These are phyloP conservation scores for Litchi chinensis DNA, from an alignment of 345 rosid genomes.

Conservation along the genomic window DNA sequence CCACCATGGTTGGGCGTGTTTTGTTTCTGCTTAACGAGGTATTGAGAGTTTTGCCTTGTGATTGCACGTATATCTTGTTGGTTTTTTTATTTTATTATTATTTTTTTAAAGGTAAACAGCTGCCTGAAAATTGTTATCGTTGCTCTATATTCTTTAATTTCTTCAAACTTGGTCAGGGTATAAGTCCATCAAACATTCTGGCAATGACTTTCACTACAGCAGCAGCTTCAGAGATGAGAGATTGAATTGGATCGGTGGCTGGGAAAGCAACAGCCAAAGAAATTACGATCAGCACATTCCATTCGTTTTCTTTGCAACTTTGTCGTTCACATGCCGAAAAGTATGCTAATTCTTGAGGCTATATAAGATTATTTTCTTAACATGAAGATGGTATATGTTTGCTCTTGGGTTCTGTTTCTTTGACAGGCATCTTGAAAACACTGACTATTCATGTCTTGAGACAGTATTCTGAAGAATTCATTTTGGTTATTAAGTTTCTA, in stretches of 20 bases:
- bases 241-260: slow-evolving; percentile 70
- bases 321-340: slow-evolving; percentile 94
- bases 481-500: background rate
- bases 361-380: background rate
- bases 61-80: slow-evolving; percentile 5
- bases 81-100: background rate
- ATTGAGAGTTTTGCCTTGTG: slow-evolving; percentile 20
- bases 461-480: background rate
- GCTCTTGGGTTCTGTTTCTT: slow-evolving; percentile 16
- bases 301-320: slow-evolving; percentile 90
- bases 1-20: slow-evolving; percentile 97
- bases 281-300: slow-evolving; percentile 87
- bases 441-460: background rate
- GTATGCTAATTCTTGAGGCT: slow-evolving; percentile 43
- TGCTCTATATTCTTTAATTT: slow-evolving; percentile 1
- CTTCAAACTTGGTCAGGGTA: slow-evolving; percentile 54
- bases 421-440: background rate
- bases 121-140: slow-evolving; percentile 7
- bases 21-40: slow-evolving; percentile 76
- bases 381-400: background rate
- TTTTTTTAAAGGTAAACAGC: background rate
- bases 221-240: slow-evolving; percentile 95
- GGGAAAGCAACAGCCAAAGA: slow-evolving; percentile 86
- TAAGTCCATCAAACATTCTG: slow-evolving; percentile 76
- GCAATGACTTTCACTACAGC: slow-evolving; percentile 99